A percentile compares a stretch with the other conserved stretches of the same genome.
These are phyloP conservation scores for Diaporthe capsici DNA, from an alignment of 2,329 filamentous ascomycete species.

Conservation along the genomic window DNA sequence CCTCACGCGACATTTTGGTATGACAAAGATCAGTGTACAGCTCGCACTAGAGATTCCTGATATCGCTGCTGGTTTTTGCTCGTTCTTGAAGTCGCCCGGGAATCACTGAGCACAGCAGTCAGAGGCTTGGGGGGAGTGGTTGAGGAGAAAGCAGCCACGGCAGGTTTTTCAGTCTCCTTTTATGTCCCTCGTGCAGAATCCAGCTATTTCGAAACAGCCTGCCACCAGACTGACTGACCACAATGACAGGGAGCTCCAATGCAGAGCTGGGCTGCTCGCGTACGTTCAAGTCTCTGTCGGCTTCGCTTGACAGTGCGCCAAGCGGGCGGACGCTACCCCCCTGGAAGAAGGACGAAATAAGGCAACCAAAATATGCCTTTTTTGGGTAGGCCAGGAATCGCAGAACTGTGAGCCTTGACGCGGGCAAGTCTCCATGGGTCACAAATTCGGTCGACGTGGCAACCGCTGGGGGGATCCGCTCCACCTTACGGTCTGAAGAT, in stretches of 20 bases:
- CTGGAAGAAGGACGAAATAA: slow-evolving; percentile 8
- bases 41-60: neutral
- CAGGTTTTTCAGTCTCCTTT: neutral
- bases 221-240: neutral
- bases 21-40: neutral
- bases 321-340: neutral
- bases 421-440: neutral
- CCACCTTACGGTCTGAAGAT: neutral
- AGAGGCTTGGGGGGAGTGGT: neutral
- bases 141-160: neutral
- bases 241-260: neutral
- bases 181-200: neutral
- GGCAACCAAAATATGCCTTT: slow-evolving; percentile 1
- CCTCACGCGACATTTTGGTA: neutral
- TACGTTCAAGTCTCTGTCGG: neutral
- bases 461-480: neutral
- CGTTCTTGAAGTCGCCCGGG: neutral
- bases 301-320: neutral
- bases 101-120: neutral
- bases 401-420: neutral
- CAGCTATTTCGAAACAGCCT: neutral
- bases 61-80: neutral
- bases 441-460: neutral
- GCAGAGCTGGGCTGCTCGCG: neutral
- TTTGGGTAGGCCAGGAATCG: neutral